These are phyloP conservation scores for Castanea sativa DNA, from an alignment of 306 rosid genomes.

Conservation along the genomic window DNA sequence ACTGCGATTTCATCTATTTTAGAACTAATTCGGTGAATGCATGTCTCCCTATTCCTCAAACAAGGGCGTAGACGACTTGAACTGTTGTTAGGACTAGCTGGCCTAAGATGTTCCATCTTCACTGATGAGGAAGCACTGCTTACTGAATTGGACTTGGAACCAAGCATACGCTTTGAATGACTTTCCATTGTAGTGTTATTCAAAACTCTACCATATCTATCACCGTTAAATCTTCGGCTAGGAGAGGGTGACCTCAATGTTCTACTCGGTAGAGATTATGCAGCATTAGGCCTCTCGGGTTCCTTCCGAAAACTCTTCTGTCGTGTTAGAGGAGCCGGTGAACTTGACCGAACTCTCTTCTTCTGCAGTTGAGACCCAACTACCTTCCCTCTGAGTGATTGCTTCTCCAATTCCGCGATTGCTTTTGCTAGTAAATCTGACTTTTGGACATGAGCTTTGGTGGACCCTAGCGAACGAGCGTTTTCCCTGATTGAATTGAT, in stretches of 20 bases:
- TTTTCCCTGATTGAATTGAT: slow-evolving; percentile 55
- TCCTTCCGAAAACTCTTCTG: slow-evolving; percentile 81
- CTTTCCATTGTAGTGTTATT: not conserved
- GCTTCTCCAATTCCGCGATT: not conserved
- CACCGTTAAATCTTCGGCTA: slow-evolving; percentile 42
- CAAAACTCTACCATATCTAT: slow-evolving; percentile 15
- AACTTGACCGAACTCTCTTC: slow-evolving; percentile 61
- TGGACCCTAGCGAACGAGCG: slow-evolving; percentile 8
- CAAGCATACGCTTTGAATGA: slow-evolving; percentile 24
- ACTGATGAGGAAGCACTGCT: slow-evolving; percentile 18
- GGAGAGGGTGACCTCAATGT: slow-evolving; percentile 61
- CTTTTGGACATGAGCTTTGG: not conserved
- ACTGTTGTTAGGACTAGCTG: slow-evolving; percentile 30
- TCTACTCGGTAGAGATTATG: slow-evolving; percentile 27
- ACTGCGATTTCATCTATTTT: slow-evolving; percentile 62
- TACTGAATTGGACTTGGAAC: slow-evolving; percentile 14
- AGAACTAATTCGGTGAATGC: slow-evolving; percentile 38
- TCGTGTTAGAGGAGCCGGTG: slow-evolving; percentile 48
- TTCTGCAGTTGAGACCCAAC: slow-evolving; percentile 29
- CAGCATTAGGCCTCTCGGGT: slow-evolving; percentile 20
- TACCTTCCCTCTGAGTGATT: slow-evolving; percentile 12
- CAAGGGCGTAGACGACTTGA: slow-evolving; percentile 27
- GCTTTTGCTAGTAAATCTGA: slow-evolving; percentile 11
- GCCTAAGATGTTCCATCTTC: slow-evolving; percentile 35
- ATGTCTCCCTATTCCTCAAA: slow-evolving; percentile 47